A percentile compares a stretch with the other conserved stretches of the same genome.
These are phyloP conservation scores for Albatrellus ellisii DNA, from an alignment of 768 basidiomycete species.

Conservation along the genomic window DNA sequence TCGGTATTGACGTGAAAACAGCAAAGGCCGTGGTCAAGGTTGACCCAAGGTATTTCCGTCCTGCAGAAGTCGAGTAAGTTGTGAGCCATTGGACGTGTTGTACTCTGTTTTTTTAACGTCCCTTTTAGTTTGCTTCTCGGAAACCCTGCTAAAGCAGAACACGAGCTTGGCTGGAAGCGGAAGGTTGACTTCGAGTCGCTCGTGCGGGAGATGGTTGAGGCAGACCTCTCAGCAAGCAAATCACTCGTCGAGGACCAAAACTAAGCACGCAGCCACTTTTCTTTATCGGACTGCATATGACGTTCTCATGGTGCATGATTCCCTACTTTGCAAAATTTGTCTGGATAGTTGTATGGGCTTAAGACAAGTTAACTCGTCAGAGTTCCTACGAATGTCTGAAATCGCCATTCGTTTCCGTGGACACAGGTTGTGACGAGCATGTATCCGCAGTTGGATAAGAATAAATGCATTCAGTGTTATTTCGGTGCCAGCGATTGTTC, in stretches of 20 bases:
- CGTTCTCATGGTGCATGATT: no score
- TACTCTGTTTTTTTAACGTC: background rate
- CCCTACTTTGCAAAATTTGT: no score
- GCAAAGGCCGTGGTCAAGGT: slow-evolving; percentile 70
- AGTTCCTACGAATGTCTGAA: no score
- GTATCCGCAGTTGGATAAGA: no score
- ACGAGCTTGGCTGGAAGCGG: slow-evolving; percentile 82
- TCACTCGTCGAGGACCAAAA: slow-evolving; percentile 80
- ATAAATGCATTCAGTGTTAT: no score
- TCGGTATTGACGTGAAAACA: slow-evolving; percentile 59
- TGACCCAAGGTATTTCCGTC: slow-evolving; percentile 86
- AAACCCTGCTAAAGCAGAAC: slow-evolving; percentile 84
- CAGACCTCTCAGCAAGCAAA: slow-evolving; percentile 61
- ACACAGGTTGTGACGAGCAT: no score
- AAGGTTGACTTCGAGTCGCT: slow-evolving; percentile 71
- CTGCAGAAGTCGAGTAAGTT: slow-evolving; percentile 87
- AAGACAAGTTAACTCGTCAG: no score
- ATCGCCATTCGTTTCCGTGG: no score
- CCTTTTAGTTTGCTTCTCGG: slow-evolving; percentile 61
- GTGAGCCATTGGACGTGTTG: slow-evolving; percentile 1
- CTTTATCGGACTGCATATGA: no score
- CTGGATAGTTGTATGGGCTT: no score
- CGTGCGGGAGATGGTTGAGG: slow-evolving; percentile 85
- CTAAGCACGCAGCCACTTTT: slow-evolving; percentile 20
- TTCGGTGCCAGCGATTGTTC: no score